phyloP scores from a whole-genome alignment of 768 basidiomycete species.

The Termitomyces sp. region DNA sequence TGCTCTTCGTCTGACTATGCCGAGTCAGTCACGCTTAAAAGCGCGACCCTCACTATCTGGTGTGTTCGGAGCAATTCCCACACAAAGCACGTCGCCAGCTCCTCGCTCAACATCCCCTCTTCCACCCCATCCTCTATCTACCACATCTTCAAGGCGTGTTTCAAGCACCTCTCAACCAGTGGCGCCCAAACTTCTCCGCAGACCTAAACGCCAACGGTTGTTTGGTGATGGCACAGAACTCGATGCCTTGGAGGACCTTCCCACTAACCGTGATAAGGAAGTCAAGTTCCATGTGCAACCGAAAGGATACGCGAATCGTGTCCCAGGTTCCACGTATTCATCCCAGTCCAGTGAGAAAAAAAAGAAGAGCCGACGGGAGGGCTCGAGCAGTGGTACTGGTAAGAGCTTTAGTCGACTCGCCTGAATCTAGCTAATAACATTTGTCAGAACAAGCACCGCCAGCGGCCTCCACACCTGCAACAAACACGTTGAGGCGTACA shows the following conservation, averaged over 20 bases:
- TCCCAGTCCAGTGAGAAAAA: constrained; percentile 37
- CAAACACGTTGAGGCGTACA: constrained; percentile 53
- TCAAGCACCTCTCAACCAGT: constrained; percentile 35
- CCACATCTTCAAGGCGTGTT: constrained; percentile 35
- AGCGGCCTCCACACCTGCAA: constrained; percentile 31
- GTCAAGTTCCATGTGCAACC: constrained; percentile 70
- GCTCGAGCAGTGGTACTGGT: constrained; percentile 38
- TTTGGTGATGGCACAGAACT: constrained; percentile 90
- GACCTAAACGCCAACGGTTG: constrained; percentile 69
- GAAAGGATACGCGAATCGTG: constrained; percentile 58
- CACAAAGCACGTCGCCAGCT: constrained; percentile 54
- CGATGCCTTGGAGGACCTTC: constrained; percentile 83
- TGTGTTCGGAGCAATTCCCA: constrained; percentile 53
- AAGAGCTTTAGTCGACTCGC: not conserved
- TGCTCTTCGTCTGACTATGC: constrained; percentile 82
- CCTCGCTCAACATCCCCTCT: constrained; percentile 14
- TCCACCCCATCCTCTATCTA: constrained; percentile 51
- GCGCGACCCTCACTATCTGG: constrained; percentile 70
- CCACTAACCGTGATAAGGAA: constrained; percentile 81
- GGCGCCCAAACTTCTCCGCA: constrained; percentile 61
- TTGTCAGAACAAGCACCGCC: constrained; percentile 16
- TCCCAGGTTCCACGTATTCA: constrained; percentile 48
- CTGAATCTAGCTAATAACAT: not conserved
- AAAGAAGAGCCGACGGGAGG: constrained; percentile 48
- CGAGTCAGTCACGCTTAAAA: constrained; percentile 73